These are phyloP conservation scores for Mycosphaerella arachidis DNA, from an alignment of 2,329 filamentous ascomycete species.

Conservation along the genomic window DNA sequence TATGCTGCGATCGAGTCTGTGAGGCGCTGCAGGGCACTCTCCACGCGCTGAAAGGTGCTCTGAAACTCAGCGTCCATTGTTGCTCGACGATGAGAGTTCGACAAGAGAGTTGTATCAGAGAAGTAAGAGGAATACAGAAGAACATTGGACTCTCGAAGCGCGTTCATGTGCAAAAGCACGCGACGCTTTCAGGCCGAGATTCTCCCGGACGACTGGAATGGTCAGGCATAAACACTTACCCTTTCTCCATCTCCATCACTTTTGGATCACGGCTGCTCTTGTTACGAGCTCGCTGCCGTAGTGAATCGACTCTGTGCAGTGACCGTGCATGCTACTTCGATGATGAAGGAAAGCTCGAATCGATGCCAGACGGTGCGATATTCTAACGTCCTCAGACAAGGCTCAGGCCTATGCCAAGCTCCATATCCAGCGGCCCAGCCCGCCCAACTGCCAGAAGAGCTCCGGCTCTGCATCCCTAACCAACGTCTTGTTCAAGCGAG, in stretches of 20 bases:
- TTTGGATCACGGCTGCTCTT: not conserved
- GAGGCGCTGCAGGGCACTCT: conserved; percentile 56
- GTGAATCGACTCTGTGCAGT: too few relatives aligned
- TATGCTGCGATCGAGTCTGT: conserved; percentile 79
- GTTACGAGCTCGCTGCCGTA: not conserved
- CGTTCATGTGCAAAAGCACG: not conserved
- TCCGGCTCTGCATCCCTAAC: not conserved
- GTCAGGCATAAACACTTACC: not conserved
- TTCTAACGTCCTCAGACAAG: not conserved
- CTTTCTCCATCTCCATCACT: not conserved
- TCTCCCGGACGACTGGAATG: not conserved
- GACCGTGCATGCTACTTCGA: too few relatives aligned
- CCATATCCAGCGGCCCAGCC: not conserved
- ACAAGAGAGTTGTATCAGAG: not conserved
- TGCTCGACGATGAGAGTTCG: not conserved
- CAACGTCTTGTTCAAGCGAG: conserved; percentile 2
- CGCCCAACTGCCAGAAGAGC: conserved; percentile 1
- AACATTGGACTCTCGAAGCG: not conserved
- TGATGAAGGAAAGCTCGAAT: too few relatives aligned
- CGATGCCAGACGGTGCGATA: too few relatives aligned
- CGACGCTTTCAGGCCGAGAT: not conserved
- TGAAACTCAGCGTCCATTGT: conserved; percentile 31
- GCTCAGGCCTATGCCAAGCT: not conserved
- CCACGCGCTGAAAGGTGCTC: conserved; percentile 43
- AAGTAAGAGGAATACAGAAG: not conserved